Conservation (phyloP, 2,329 filamentous ascomycete genomes). For the Exophiala calicioides region DNA sequence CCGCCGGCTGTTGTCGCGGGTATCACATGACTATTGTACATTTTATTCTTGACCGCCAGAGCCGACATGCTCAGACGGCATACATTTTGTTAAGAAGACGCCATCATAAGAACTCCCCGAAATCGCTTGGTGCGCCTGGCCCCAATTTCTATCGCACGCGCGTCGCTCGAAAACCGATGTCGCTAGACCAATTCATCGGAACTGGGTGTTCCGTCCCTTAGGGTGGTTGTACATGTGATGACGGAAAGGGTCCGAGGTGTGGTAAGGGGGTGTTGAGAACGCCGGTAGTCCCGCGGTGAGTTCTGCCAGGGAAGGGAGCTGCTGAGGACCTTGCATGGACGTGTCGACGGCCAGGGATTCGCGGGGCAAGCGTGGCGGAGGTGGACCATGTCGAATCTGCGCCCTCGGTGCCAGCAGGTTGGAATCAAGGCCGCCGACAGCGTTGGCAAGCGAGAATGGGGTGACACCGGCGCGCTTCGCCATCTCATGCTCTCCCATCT, state of each 20-base stretch:
- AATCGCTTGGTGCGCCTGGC: slow-evolving; percentile 35
- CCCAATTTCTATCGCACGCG: slow-evolving; percentile 36
- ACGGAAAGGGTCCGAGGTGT: slow-evolving; percentile 20
- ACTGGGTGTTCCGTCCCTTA: slow-evolving; percentile 38
- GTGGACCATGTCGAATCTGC: slow-evolving; percentile 17
- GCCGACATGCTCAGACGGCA: slow-evolving; percentile 34
- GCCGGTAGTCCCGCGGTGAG: slow-evolving; percentile 50
- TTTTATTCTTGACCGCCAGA: slow-evolving; percentile 43
- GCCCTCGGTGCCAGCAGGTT: slow-evolving; percentile 16
- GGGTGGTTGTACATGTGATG: slow-evolving; percentile 38
- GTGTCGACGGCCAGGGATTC: slow-evolving; percentile 37
- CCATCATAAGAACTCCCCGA: slow-evolving; percentile 31
- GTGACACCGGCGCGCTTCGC: slow-evolving; percentile 85
- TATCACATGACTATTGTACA: slow-evolving; percentile 31
- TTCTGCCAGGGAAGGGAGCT: slow-evolving; percentile 49
- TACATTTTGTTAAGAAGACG: slow-evolving; percentile 17
- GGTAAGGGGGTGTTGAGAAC: slow-evolving; percentile 41
- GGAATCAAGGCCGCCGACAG: slow-evolving; percentile 15
- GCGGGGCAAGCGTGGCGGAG: slow-evolving; percentile 40
- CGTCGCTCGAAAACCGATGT: slow-evolving; percentile 31
- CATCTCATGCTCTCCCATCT: slow-evolving; percentile 91
- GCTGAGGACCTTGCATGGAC: slow-evolving; percentile 39
- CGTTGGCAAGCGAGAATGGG: slow-evolving; percentile 71
- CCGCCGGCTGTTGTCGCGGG: slow-evolving; percentile 6
- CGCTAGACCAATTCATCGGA: slow-evolving; percentile 30